These are phyloP conservation scores for Verticillium isaacii DNA, from an alignment of 2,329 filamentous ascomycete genomes.

Conservation along the genomic window DNA sequence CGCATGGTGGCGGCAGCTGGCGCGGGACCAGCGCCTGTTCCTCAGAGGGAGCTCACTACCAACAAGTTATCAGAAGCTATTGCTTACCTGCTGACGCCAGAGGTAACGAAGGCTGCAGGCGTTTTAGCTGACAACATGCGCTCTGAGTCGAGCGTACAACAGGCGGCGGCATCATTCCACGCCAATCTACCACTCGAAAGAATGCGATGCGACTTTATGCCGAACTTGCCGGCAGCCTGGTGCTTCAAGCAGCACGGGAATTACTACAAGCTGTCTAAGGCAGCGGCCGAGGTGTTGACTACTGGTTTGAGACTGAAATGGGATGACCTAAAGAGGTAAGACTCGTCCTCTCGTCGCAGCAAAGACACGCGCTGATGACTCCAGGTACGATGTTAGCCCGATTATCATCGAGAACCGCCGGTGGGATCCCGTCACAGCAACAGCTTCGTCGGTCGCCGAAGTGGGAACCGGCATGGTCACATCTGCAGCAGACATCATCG, in stretches of 20 bases:
- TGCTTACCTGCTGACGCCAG: constrained; percentile 21
- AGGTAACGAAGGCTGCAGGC: constrained; percentile 4
- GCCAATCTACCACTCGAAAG: not conserved
- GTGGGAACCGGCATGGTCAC: constrained; percentile 9
- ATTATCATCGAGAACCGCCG: constrained; percentile 22
- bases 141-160: not conserved
- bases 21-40: constrained; percentile 31
- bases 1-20: constrained; percentile 31
- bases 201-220: constrained; percentile 4
- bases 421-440: constrained; percentile 22
- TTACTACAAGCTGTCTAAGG: constrained; percentile 4
- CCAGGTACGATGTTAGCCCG: constrained; percentile 10
- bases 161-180: not conserved
- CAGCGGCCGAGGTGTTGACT: not conserved
- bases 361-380: not conserved
- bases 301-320: not conserved
- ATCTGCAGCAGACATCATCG: constrained; percentile 8
- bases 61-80: constrained; percentile 30
- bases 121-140: constrained; percentile 1
- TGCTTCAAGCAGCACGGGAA: not conserved
- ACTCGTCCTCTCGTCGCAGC: not conserved
- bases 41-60: constrained; percentile 25
- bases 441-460: constrained; percentile 9
- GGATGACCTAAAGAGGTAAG: constrained; percentile 3
- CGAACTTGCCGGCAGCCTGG: constrained; percentile 2